Percentiles rank a stretch among this genome's conserved stretches.
Conservation (phyloP, 2,329 filamentous ascomycete species). For the Echinosphaeria canescens region DNA sequence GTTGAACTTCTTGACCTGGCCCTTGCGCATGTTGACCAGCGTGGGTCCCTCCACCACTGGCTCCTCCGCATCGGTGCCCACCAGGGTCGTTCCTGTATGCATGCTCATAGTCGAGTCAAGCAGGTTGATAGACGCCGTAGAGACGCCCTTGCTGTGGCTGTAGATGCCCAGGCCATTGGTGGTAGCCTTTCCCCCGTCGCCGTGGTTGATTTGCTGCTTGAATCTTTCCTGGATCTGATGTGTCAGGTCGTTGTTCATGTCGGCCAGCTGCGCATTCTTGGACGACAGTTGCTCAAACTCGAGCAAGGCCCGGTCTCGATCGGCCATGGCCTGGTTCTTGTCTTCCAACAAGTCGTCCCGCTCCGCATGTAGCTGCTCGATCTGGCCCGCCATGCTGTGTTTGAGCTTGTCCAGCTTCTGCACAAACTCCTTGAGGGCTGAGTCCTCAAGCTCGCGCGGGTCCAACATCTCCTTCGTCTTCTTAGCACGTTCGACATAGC, state of each 20-base stretch:
- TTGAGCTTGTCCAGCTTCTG: constrained; percentile 46
- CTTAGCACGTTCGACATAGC: constrained; percentile 74
- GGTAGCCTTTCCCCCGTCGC: constrained; percentile 21
- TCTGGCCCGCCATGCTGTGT: constrained; percentile 29
- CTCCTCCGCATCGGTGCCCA: constrained; percentile 41
- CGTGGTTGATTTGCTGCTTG: constrained; percentile 45
- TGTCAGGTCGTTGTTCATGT: constrained; percentile 89
- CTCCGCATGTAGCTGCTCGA: constrained; percentile 43
- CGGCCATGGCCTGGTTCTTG: constrained; percentile 57
- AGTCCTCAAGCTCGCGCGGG: constrained; percentile 63
- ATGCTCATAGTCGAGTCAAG: constrained; percentile 32
- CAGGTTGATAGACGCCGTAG: constrained; percentile 25
- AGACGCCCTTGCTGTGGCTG: constrained; percentile 24
- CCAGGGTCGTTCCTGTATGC: constrained; percentile 33
- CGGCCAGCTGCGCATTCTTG: constrained; percentile 84
- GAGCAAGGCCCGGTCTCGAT: constrained; percentile 81
- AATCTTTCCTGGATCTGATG: constrained; percentile 88
- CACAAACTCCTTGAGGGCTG: constrained; percentile 79
- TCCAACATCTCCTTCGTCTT: constrained; percentile 64
- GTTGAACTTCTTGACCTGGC: constrained; percentile 89
- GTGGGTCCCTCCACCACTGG: constrained; percentile 56
- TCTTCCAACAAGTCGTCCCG: constrained; percentile 71
- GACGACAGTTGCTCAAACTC: constrained; percentile 90
- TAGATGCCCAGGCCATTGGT: constrained; percentile 38
- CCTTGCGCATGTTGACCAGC: constrained; percentile 86